These are phyloP conservation scores for Phytopythium boreale DNA, from an alignment of 352 stramenopile species.

Conservation along the genomic window DNA sequence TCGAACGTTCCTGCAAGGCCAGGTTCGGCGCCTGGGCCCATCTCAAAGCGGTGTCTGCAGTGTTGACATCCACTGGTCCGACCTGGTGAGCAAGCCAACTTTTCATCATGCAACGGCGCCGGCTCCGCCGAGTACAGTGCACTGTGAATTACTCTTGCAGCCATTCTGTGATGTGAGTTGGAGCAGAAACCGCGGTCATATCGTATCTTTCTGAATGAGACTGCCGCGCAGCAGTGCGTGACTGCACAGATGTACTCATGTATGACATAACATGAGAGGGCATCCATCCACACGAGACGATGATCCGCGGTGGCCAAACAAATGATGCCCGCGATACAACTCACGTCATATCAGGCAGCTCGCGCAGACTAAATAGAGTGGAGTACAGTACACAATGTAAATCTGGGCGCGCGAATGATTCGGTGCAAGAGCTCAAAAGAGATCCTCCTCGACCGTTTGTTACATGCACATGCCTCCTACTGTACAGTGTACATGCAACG, in stretches of 20 bases:
- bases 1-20: background rate
- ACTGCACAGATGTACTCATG: background rate
- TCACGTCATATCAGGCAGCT: background rate
- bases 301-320: background rate
- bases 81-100: background rate
- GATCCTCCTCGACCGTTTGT: background rate
- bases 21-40: background rate
- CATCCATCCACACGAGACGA: background rate
- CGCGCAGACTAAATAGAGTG: too few species aligned
- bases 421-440: too few species aligned
- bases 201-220: background rate
- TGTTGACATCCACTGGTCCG: background rate
- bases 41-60: background rate
- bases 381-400: too few species aligned
- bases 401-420: too few species aligned
- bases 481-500: background rate
- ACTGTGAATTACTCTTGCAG: background rate
- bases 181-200: background rate
- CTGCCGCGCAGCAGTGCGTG: too few species aligned
- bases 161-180: background rate
- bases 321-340: too few species aligned
- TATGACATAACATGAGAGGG: background rate
- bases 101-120: background rate
- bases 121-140: background rate
- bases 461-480: background rate